A percentile compares a stretch with the other conserved stretches of the same genome.
Conservation (phyloP, 768 basidiomycete genomes). For the Collybia nuda region DNA sequence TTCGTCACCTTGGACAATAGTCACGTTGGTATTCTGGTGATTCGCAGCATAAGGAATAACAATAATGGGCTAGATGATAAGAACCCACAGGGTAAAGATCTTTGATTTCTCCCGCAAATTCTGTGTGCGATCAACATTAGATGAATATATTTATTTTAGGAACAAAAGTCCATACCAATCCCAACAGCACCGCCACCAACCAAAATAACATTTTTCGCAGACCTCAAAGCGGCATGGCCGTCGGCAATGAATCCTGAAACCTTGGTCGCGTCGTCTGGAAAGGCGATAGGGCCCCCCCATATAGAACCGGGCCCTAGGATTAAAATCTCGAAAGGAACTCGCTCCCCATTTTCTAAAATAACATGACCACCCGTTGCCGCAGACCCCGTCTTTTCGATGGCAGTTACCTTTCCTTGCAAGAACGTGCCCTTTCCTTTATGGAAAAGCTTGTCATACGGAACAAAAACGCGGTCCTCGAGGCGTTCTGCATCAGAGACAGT, state of each 20-base stretch:
- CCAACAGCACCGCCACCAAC: conserved; percentile 61
- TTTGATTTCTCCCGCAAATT: conserved; percentile 42
- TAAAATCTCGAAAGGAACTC: conserved; percentile 51
- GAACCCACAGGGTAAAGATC: conserved; percentile 36
- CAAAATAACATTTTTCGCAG: conserved; percentile 45
- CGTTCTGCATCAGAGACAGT: conserved; percentile 42
- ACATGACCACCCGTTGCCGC: conserved; percentile 42
- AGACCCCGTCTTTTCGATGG: conserved; percentile 22
- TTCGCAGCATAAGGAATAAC: conserved; percentile 4
- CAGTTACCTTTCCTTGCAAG: conserved; percentile 37
- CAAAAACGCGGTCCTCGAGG: conserved; percentile 42
- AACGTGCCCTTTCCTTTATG: conserved; percentile 42
- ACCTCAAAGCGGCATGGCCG: conserved; percentile 32
- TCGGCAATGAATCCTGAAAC: conserved; percentile 21
- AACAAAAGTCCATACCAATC: conserved; percentile 29
- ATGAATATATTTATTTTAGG: background rate
- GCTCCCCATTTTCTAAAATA: conserved; percentile 48
- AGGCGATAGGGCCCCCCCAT: conserved; percentile 49
- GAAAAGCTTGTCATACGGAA: conserved; percentile 54
- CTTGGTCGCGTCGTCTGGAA: conserved; percentile 36
- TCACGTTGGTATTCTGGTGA: conserved; percentile 45
- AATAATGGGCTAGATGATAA: conserved; percentile 19
- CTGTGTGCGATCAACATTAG: conserved; percentile 22
- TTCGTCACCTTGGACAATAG: conserved; percentile 56
- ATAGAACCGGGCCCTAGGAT: conserved; percentile 58